These are phyloP conservation scores for Trametes gibbosa DNA, from an alignment of 768 basidiomycete genomes.

Conservation along the genomic window DNA sequence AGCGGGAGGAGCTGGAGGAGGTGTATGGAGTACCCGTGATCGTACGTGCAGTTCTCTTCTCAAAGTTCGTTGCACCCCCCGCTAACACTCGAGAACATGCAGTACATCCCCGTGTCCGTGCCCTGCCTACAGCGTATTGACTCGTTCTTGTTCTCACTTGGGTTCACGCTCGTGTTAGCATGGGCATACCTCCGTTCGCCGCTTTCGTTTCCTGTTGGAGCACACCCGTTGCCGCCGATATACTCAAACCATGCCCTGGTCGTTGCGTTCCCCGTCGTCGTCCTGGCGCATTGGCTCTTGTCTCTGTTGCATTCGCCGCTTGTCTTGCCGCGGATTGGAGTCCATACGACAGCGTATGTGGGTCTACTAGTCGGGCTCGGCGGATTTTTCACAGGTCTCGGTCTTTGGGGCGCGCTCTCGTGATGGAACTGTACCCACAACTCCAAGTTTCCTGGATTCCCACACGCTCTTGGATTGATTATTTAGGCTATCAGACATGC, in stretches of 20 bases:
- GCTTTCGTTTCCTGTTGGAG: slow-evolving; percentile 29
- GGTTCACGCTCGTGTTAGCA: slow-evolving; percentile 59
- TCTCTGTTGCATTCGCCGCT: slow-evolving; percentile 64
- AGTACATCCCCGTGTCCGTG: slow-evolving; percentile 79
- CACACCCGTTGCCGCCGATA: slow-evolving; percentile 15
- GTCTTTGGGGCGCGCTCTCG: slow-evolving; percentile 66
- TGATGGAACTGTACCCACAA: slow-evolving; percentile 21
- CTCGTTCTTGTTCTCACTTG: slow-evolving; percentile 66
- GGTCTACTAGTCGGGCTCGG: slow-evolving; percentile 65
- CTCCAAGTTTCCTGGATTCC: no score
- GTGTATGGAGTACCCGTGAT: slow-evolving; percentile 79
- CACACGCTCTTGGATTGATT: not conserved
- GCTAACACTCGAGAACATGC: slow-evolving; percentile 15
- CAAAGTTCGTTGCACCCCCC: not conserved
- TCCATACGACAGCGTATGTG: slow-evolving; percentile 74
- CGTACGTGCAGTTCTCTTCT: slow-evolving; percentile 42
- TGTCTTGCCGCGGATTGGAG: slow-evolving; percentile 68
- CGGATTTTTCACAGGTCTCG: slow-evolving; percentile 69
- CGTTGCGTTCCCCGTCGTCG: slow-evolving; percentile 30
- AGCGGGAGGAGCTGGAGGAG: slow-evolving; percentile 73
- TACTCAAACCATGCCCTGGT: slow-evolving; percentile 26
- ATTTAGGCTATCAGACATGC: not conserved
- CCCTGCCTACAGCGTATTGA: slow-evolving; percentile 76
- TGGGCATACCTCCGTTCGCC: slow-evolving; percentile 60
- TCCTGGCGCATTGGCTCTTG: slow-evolving; percentile 46